Evolutionary conservation across 768 basidiomycete species (phyloP), one percentile per base, ranked within the genome.

Genomic region (Suillus discolor): DNA sequence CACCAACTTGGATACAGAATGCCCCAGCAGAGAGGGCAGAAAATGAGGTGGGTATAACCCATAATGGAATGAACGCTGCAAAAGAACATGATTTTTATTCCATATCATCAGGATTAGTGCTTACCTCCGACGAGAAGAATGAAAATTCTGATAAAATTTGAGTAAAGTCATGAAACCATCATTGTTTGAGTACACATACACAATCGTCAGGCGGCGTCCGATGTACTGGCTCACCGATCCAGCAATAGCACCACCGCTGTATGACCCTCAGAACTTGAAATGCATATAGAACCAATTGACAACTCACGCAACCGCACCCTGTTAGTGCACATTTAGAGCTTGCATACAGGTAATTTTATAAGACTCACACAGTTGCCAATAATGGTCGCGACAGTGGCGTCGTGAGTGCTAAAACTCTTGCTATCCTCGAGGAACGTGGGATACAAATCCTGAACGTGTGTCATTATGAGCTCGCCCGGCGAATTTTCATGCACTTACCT

Each of bases 1-100:
- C 92, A 61, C 92, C 93, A 69, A 93, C 87, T 72, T 96, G 94
- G 18, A 94, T 80, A 70, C 86, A 94, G 79, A 96, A 97, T 1
- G 93, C 94, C 11, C 93, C 93, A 0, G 92, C 93, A 0, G 92
- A 72, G 11, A 97, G 88, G 1, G 80, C 83, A 1, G 84, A 74
- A 75, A 96, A 96, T 1, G 82, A 77, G 7, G 71, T 77, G 3
- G 95, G 95, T 8, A 97, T 70, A 69, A 94, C 92, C 95, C 94
- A 96, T 2, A 96, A 81, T 0, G 91, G 91, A 70, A 92, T 91
- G 78, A 87, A 86, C 28, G 74, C 82, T 74, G 53, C 69, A 31
- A 23, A 42, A 63, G n/a, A 34, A 25, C 47, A 49, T 53, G 18
- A 9, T 28, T 41, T 12, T 16, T 65, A 9, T 67, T 65, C 13